Base-by-base conservation (phyloP, 2,329 filamentous ascomycete genomes). In the Podosphaera xanthii region DNA sequence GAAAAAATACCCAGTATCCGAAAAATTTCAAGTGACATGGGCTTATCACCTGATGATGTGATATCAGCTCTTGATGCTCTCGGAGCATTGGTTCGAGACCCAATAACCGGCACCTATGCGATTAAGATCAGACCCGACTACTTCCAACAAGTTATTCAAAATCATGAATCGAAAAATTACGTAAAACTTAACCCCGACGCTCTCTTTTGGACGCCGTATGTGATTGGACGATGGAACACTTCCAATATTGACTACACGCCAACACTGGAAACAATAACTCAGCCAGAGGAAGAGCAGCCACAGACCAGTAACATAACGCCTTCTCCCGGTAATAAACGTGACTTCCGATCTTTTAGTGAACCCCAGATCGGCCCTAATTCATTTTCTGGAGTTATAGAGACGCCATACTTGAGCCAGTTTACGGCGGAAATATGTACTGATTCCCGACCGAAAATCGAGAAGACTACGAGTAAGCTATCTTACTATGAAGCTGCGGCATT, bases 1-100 rank as follows among this genome's bases (percentile, higher is more conserved):
- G 69, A 72, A 59, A 73, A 72, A 61, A 72, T 74, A 8, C 71
- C 83, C 22, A 83, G 80, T 62, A 76, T 83, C 65, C 77, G 77
- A 62, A 75, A 80, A 36, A 87, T 94, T 62, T 94, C 91, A 0
- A 83, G 91, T 64, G 83, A 88, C 61, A 97, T 91, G 0, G 92
- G 92, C 9, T 89, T 98, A 81, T 97, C 92, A 0, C 79, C 91
- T 0, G 92, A 98, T 71, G 92, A 98, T 70, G 90, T 97, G 61
- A 86, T 98, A 10, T 94, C 92, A 10, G 91, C 87, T 0, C 76
- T 98, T 2, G 92, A 98, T 72, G 89, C 87, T 0, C 74, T 98
- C 9, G 83, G 91, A 49, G 91, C 89, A 59, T 78, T 98, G 33
- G 87, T 96, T 14, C 81, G 89, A 60, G 92, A 98, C 70, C 89